These are phyloP conservation scores for Albizia julibrissin DNA, from an alignment of 306 rosid species.

Conservation along the genomic window DNA sequence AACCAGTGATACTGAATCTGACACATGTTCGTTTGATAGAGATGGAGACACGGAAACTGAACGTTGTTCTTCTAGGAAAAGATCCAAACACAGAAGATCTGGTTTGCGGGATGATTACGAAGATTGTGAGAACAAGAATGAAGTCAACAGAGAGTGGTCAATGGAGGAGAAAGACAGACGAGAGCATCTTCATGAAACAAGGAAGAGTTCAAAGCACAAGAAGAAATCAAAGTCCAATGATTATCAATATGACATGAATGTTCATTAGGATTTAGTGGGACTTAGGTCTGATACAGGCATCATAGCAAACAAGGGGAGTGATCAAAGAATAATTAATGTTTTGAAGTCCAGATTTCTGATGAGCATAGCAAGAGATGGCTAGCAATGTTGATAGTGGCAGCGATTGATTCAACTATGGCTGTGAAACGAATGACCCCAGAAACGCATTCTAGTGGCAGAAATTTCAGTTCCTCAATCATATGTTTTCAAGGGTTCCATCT, in stretches of 20 bases:
- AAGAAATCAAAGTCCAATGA: conserved; percentile 28
- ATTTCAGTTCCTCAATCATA: neutral
- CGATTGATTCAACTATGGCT: conserved; percentile 20
- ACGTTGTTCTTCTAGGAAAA: conserved; percentile 33
- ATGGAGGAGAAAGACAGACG: conserved; percentile 22
- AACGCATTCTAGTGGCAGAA: neutral
- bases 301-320: conserved; percentile 23
- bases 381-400: neutral
- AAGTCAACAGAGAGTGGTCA: conserved; percentile 41
- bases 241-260: conserved; percentile 26
- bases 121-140: conserved; percentile 15
- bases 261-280: conserved; percentile 19
- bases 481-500: neutral
- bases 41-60: conserved; percentile 31
- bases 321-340: conserved; percentile 14
- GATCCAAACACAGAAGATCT: conserved; percentile 23
- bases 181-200: conserved; percentile 23
- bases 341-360: conserved; percentile 5
- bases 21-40: conserved; percentile 29
- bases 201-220: conserved; percentile 32
- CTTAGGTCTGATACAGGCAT: conserved; percentile 31
- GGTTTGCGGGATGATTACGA: conserved; percentile 21
- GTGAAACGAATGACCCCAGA: conserved; percentile 5
- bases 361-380: neutral
- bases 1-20: conserved; percentile 35